phyloP scores from a whole-genome alignment of 768 basidiomycete genomes.

The Coprinopsis strossmayeri region DNA sequence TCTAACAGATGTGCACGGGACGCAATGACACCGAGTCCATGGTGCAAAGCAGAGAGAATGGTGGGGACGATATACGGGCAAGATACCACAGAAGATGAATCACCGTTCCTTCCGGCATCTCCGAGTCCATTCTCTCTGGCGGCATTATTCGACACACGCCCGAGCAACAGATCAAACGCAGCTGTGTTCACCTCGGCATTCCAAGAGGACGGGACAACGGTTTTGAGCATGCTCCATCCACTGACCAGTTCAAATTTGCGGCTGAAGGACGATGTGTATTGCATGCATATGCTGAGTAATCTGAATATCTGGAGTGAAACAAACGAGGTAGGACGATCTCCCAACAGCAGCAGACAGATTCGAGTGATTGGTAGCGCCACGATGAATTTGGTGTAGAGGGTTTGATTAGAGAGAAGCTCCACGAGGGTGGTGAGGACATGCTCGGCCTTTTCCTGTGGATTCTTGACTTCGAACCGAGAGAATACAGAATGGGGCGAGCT shows the following conservation, averaged over 20 bases:
- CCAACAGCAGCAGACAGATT: conserved; percentile 73
- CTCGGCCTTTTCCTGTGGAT: conserved; percentile 55
- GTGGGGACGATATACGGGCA: conserved; percentile 70
- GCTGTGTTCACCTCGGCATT: conserved; percentile 56
- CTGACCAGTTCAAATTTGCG: conserved; percentile 81
- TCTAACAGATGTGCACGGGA: conserved; percentile 27
- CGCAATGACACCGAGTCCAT: conserved; percentile 40
- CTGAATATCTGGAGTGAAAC: conserved; percentile 54
- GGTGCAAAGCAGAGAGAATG: conserved; percentile 63
- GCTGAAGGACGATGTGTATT: conserved; percentile 54
- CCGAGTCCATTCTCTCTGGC: too few relatives aligned
- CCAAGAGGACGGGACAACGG: conserved; percentile 66
- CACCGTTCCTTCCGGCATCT: too few relatives aligned
- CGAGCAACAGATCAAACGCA: conserved; percentile 65
- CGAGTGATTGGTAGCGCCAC: conserved; percentile 71
- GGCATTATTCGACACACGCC: conserved; percentile 22
- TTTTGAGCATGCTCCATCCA: conserved; percentile 75
- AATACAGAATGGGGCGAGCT: conserved; percentile 52
- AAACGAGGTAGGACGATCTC: conserved; percentile 58
- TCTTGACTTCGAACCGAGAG: conserved; percentile 45
- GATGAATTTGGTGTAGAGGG: conserved; percentile 64
- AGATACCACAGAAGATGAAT: conserved; percentile 28
- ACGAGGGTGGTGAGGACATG: conserved; percentile 62
- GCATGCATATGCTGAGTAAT: conserved; percentile 52
- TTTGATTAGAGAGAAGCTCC: conserved; percentile 48